Evolutionary conservation across 371 early-diverging fungal species (phyloP).

Genomic region (Mucor velutinosus): DNA sequence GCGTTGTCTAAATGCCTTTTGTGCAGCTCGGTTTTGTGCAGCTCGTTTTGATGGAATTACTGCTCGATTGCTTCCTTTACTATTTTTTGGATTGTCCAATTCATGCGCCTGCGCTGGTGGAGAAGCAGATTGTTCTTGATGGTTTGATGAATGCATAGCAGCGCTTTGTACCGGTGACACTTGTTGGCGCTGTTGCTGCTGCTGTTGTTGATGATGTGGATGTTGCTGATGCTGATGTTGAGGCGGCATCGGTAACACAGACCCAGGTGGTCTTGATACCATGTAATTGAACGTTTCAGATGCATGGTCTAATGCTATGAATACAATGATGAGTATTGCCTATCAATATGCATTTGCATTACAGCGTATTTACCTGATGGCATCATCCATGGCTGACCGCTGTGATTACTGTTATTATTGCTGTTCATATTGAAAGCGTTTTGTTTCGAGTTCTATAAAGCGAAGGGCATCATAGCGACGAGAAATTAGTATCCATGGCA

Average conservation of each 20-base stretch:
- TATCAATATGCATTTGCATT: background rate
- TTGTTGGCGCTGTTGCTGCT: constrained; percentile 3
- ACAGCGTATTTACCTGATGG: background rate
- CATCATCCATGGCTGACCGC: constrained; percentile 16
- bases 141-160: background rate
- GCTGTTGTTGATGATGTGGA: background rate
- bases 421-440: constrained; percentile 4
- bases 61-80: constrained; percentile 12
- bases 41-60: constrained; percentile 35
- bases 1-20: constrained; percentile 51
- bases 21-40: constrained; percentile 51
- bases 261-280: constrained; percentile 19
- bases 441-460: background rate
- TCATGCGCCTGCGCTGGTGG: constrained; percentile 21
- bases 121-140: constrained; percentile 8
- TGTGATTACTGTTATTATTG: constrained; percentile 6
- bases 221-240: background rate
- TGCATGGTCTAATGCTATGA: constrained; percentile 2
- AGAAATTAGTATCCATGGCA: background rate
- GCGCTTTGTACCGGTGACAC: background rate
- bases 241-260: constrained; percentile 20
- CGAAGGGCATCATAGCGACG: background rate
- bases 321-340: background rate
- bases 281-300: constrained; percentile 18
- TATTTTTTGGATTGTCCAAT: constrained; percentile 3